Conservation (phyloP, 805 yeast genomes). For the Metschnikowia aberdeeniae region DNA sequence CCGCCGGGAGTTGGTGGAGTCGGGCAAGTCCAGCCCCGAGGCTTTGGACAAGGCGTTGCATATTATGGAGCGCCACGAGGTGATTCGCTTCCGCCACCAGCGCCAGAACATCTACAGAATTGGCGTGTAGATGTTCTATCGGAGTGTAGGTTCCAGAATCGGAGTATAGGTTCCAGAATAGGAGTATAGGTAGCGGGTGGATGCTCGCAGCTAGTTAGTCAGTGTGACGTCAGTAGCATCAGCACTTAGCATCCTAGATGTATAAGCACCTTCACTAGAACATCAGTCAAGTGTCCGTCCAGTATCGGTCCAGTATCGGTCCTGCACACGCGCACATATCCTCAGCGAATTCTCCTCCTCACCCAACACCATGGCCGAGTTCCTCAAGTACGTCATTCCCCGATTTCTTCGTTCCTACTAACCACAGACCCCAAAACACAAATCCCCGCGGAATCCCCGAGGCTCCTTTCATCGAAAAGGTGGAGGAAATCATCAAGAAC, state of each 20-base stretch:
- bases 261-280: too few relatives aligned
- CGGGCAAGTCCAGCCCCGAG: constrained; percentile 55
- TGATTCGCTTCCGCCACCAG: constrained; percentile 84
- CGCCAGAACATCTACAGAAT: constrained; percentile 18
- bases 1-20: constrained; percentile 73
- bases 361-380: constrained; percentile 23
- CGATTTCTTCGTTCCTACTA: constrained; percentile 2
- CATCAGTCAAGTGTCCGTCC: too few relatives aligned
- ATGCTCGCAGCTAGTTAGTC: too few relatives aligned
- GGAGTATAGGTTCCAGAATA: too few relatives aligned
- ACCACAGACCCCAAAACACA: constrained; percentile 48
- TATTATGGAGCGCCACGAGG: constrained; percentile 80
- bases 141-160: too few relatives aligned
- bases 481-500: constrained; percentile 66
- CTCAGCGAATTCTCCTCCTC: constrained; percentile 3
- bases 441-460: constrained; percentile 96
- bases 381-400: constrained; percentile 25
- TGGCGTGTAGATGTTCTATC: too few relatives aligned
- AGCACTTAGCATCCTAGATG: too few relatives aligned
- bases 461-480: constrained; percentile 88
- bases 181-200: too few relatives aligned
- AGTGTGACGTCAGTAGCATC: too few relatives aligned
- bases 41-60: constrained; percentile 81
- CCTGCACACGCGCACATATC: not conserved
- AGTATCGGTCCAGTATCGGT: too few relatives aligned